These are phyloP conservation scores for Podospora conica DNA, from an alignment of 495 filamentous ascomycete genomes.

Conservation along the genomic window DNA sequence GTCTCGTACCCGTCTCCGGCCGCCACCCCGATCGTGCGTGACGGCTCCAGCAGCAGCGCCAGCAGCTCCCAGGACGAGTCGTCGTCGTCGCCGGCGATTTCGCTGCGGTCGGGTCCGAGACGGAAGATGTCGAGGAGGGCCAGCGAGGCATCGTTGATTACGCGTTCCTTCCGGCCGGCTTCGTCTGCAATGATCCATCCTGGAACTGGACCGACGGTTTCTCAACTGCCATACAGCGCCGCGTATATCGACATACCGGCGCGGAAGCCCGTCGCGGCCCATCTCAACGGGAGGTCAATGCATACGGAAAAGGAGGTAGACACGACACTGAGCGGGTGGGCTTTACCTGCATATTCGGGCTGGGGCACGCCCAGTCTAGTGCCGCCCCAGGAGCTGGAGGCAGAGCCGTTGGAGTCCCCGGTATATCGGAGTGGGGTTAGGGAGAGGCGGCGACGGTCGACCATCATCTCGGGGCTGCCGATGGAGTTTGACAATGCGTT, in stretches of 20 bases:
- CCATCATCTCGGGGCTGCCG: constrained; percentile 9
- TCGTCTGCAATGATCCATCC: constrained; percentile 20
- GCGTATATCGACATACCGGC: neutral
- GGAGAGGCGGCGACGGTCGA: neutral
- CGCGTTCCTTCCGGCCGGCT: neutral
- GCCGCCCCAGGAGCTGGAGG: neutral
- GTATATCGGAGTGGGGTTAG: neutral
- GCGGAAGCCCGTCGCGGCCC: neutral
- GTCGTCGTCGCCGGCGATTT: neutral
- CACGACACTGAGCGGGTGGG: neutral
- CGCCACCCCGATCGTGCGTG: constrained; percentile 5
- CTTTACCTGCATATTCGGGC: neutral
- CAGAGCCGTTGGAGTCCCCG: neutral
- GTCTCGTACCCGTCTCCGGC: constrained; percentile 35
- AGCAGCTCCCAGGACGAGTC: neutral
- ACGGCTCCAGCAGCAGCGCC: constrained; percentile 34
- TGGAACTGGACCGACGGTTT: constrained; percentile 24
- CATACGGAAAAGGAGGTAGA: neutral
- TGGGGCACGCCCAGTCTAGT: neutral
- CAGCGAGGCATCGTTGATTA: constrained; percentile 7
- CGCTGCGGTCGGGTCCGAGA: constrained; percentile 9
- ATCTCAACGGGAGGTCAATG: neutral
- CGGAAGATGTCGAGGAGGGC: constrained; percentile 5
- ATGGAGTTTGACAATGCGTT: constrained; percentile 17
- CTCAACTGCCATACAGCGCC: constrained; percentile 20